phyloP scores from a whole-genome alignment of 2,329 filamentous ascomycete genomes.

The Neonectria ditissima region DNA sequence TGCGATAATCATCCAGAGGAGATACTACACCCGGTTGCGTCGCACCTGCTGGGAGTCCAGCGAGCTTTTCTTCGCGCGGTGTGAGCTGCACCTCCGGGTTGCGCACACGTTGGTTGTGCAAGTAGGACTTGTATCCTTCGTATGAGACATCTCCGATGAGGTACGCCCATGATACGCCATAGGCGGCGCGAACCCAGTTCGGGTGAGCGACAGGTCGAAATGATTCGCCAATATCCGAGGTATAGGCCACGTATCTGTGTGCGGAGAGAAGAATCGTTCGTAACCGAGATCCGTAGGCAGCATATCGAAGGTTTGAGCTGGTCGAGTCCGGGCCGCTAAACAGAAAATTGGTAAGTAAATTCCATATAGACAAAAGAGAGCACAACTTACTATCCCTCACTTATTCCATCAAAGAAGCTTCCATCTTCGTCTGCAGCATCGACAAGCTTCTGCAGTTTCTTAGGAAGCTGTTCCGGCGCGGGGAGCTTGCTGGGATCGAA shows the following conservation, averaged over 20 bases:
- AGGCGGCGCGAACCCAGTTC: slow-evolving; percentile 82
- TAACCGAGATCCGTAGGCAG: slow-evolving; percentile 87
- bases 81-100: slow-evolving; percentile 74
- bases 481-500: slow-evolving; percentile 63
- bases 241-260: slow-evolving; percentile 97
- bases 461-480: slow-evolving; percentile 63
- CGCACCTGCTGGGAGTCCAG: slow-evolving; percentile 56
- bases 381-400: slow-evolving; percentile 79
- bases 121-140: slow-evolving; percentile 96
- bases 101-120: slow-evolving; percentile 81
- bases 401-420: slow-evolving; percentile 80
- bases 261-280: slow-evolving; percentile 90
- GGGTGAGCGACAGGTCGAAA: slow-evolving; percentile 95
- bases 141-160: slow-evolving; percentile 89
- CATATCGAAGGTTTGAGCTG: slow-evolving; percentile 88
- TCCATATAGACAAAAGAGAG: slow-evolving; percentile 26
- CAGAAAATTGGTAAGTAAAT: slow-evolving; percentile 22
- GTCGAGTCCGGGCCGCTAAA: slow-evolving; percentile 75
- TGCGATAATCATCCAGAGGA: slow-evolving; percentile 88
- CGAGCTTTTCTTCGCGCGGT: slow-evolving; percentile 60
- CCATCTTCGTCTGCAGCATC: slow-evolving; percentile 73
- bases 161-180: slow-evolving; percentile 93
- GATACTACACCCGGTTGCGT: slow-evolving; percentile 61
- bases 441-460: slow-evolving; percentile 67
- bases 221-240: slow-evolving; percentile 94